Evolutionary conservation across 305 asterid species (phyloP).

Genomic region (Lippia alba): DNA sequence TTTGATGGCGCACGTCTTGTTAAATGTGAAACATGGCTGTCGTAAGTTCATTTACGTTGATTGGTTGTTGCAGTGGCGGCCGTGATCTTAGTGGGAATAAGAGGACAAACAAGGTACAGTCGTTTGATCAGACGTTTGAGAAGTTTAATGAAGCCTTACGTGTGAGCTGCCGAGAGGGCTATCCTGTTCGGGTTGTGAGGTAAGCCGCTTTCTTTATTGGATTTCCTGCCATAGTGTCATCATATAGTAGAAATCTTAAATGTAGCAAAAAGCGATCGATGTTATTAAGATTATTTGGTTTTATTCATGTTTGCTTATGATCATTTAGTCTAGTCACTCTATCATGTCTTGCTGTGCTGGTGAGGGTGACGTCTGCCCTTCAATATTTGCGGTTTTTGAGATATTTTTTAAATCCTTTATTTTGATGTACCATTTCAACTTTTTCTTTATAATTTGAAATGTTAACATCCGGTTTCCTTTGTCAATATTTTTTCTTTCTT

Average conservation of each 20-base stretch:
- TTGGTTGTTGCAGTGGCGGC: conserved; percentile 74
- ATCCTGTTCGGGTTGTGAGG: conserved; percentile 97
- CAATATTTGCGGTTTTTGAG: background rate
- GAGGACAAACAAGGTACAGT: conserved; percentile 77
- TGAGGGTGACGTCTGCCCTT: background rate
- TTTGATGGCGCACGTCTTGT: background rate
- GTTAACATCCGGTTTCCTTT: conserved; percentile 1
- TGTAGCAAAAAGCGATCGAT: too few relatives aligned
- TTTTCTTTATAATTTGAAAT: background rate
- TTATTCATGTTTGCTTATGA: background rate
- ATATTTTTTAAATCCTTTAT: background rate
- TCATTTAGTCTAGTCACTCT: conserved; percentile 14
- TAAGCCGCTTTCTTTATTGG: conserved; percentile 37
- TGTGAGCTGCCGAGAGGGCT: conserved; percentile 78
- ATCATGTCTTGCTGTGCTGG: conserved; percentile 18
- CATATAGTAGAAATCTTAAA: too few relatives aligned
- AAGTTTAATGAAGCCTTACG: conserved; percentile 79
- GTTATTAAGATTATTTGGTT: background rate
- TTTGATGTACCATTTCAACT: background rate
- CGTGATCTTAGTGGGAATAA: conserved; percentile 88
- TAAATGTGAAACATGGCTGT: conserved; percentile 12
- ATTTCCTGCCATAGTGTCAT: too few relatives aligned
- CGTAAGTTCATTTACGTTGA: conserved; percentile 31
- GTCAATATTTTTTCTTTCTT: background rate
- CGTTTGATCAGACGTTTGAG: conserved; percentile 73